Percentiles rank a stretch among this genome's conserved stretches.
These are phyloP conservation scores for Poronia punctata DNA, from an alignment of 495 filamentous ascomycete species.

Conservation along the genomic window DNA sequence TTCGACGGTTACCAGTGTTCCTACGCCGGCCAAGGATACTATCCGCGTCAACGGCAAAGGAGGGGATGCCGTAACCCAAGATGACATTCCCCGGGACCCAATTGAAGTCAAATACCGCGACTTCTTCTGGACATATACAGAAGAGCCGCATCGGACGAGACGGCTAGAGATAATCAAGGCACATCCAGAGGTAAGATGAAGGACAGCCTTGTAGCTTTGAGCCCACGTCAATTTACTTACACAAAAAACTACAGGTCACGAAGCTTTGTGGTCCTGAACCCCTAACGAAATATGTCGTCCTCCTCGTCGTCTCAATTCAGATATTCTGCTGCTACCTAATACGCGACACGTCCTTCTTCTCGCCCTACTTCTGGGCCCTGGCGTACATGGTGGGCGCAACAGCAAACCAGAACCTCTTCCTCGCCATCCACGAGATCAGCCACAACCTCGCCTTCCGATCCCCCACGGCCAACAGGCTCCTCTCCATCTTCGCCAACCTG, in stretches of 20 bases:
- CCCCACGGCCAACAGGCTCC: conserved; percentile 70
- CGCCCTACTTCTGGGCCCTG: conserved; percentile 73
- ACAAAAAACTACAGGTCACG: conserved; percentile 57
- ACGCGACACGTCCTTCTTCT: conserved; percentile 71
- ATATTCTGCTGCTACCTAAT: conserved; percentile 72
- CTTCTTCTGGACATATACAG: conserved; percentile 92
- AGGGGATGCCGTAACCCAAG: conserved; percentile 10
- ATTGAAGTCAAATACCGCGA: conserved; percentile 40
- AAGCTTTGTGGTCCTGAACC: conserved; percentile 97
- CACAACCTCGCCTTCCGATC: conserved; percentile 94
- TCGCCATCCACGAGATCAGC: conserved; percentile 98
- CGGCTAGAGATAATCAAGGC: conserved; percentile 95
- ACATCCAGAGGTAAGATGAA: conserved; percentile 88
- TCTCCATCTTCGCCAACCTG: conserved; percentile 90
- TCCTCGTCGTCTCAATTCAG: conserved; percentile 78
- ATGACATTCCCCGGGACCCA: conserved; percentile 22
- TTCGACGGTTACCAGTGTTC: conserved; percentile 23
- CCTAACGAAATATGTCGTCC: conserved; percentile 87
- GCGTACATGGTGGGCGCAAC: conserved; percentile 94
- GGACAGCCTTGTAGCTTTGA: too few relatives aligned
- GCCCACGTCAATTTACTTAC: conserved; percentile 4
- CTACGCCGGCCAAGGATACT: conserved; percentile 14
- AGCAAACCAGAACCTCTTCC: conserved; percentile 96
- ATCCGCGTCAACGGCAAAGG: conserved; percentile 21
- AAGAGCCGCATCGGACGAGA: conserved; percentile 91